Evolutionary conservation across 2,329 filamentous ascomycete species (phyloP).

Genomic region (Lecanicillium sp.): DNA sequence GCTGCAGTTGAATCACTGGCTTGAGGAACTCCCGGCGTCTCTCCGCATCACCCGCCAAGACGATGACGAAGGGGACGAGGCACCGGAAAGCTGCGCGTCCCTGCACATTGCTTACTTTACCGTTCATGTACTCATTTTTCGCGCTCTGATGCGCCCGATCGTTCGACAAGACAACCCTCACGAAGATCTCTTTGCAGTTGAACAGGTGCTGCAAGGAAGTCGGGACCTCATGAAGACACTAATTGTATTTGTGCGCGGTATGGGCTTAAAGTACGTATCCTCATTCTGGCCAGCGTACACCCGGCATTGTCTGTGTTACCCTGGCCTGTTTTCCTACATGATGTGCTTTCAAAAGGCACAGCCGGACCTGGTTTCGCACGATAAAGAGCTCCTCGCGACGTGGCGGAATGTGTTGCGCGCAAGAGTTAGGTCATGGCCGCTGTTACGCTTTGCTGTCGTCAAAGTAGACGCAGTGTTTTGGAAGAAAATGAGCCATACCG

Average conservation of each 20-base stretch:
- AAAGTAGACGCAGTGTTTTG: conserved; percentile 17
- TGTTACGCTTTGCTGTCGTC: conserved; percentile 14
- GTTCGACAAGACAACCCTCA: background rate
- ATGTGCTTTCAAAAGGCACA: conserved; percentile 10
- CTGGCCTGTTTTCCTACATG: conserved; percentile 14
- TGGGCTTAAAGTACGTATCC: conserved; percentile 11
- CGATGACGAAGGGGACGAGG: conserved; percentile 5
- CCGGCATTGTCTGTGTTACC: conserved; percentile 13
- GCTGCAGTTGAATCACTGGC: conserved; percentile 9
- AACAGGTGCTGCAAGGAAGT: conserved; percentile 10
- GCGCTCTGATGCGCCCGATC: conserved; percentile 11
- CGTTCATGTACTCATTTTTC: conserved; percentile 9
- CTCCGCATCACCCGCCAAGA: conserved; percentile 5
- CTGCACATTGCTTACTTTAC: conserved; percentile 11
- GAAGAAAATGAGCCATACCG: conserved; percentile 10
- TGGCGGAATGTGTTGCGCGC: conserved; percentile 14
- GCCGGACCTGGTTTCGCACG: conserved; percentile 5
- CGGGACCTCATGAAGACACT: conserved; percentile 11
- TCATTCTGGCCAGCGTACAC: conserved; percentile 15
- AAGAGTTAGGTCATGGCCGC: conserved; percentile 13
- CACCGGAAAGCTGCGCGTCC: conserved; percentile 9
- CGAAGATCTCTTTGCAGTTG: background rate
- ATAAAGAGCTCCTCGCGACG: conserved; percentile 10
- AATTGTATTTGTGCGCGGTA: conserved; percentile 11
- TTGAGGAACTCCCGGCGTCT: conserved; percentile 8